Conservation (phyloP, 345 rosid genomes). For the Syzygium aromaticum region DNA sequence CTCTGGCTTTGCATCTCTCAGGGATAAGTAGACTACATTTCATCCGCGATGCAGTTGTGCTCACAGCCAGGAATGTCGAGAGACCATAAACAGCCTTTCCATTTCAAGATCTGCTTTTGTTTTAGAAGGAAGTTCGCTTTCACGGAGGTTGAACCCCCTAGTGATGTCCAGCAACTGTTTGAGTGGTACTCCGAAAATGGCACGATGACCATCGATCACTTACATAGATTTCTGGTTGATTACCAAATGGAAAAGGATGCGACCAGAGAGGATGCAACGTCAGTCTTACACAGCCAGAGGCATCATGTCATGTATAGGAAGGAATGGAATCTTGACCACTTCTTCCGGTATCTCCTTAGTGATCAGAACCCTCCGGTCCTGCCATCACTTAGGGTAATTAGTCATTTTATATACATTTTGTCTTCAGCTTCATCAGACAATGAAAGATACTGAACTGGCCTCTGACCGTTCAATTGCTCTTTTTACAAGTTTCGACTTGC, state of each 20-base stretch:
- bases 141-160: constrained; percentile 30
- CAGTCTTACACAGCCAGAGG: constrained; percentile 37
- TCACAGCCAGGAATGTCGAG: not conserved
- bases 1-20: not conserved
- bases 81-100: constrained; percentile 12
- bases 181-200: constrained; percentile 27
- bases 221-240: constrained; percentile 32
- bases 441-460: not conserved
- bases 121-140: constrained; percentile 40
- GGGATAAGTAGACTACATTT: not conserved
- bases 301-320: constrained; percentile 44
- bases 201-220: constrained; percentile 24
- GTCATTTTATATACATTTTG: not conserved
- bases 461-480: not conserved
- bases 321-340: constrained; percentile 40
- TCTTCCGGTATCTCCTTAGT: constrained; percentile 45
- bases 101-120: constrained; percentile 38
- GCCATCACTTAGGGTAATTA: constrained; percentile 18
- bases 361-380: constrained; percentile 27
- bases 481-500: not conserved
- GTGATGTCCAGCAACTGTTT: constrained; percentile 22
- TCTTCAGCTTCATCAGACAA: not conserved
- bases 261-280: constrained; percentile 33
- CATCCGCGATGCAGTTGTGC: not conserved
- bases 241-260: constrained; percentile 27